Evolutionary conservation across 495 filamentous ascomycete species (phyloP).

Genomic region (Mycothermus thermophilus): DNA sequence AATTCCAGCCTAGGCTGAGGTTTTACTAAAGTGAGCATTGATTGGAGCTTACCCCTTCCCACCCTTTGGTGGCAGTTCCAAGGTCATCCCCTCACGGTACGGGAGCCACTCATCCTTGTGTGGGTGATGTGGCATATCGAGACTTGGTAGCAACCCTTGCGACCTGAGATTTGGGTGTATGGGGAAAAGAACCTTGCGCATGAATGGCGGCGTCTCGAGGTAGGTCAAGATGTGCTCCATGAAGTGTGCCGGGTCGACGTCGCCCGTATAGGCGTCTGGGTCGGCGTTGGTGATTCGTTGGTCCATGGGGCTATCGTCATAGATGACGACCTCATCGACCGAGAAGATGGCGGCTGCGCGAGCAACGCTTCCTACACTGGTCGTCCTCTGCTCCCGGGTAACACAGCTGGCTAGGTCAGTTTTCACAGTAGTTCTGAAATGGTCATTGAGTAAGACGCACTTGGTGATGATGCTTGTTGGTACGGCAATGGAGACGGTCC

Average conservation of each 20-base stretch:
- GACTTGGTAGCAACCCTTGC: constrained; percentile 50
- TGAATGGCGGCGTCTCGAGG: constrained; percentile 61
- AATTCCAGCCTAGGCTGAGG: too few species aligned
- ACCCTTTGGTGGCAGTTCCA: constrained; percentile 20
- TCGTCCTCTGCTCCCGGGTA: constrained; percentile 50
- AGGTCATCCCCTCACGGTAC: constrained; percentile 58
- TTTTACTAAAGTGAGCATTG: constrained; percentile 3
- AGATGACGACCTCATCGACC: constrained; percentile 65
- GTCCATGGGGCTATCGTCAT: constrained; percentile 42
- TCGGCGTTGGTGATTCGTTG: constrained; percentile 28
- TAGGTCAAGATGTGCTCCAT: constrained; percentile 59
- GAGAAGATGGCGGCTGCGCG: constrained; percentile 61
- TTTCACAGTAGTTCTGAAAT: too few species aligned
- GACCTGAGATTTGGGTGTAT: constrained; percentile 54
- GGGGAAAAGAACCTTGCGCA: constrained; percentile 52
- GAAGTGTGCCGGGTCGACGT: constrained; percentile 52
- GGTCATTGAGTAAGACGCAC: constrained; percentile 31
- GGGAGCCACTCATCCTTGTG: constrained; percentile 49
- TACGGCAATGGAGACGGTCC: constrained; percentile 36
- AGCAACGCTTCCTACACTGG: constrained; percentile 52
- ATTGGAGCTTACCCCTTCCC: constrained; percentile 21
- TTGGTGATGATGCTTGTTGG: constrained; percentile 34
- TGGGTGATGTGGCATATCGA: constrained; percentile 68
- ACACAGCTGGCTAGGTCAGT: too few species aligned
- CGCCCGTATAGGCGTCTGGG: constrained; percentile 44